Evolutionary conservation across 2,329 filamentous ascomycete species (phyloP), one percentile per base, ranked within the genome.

Genomic region (Colletotrichum destructivum): DNA sequence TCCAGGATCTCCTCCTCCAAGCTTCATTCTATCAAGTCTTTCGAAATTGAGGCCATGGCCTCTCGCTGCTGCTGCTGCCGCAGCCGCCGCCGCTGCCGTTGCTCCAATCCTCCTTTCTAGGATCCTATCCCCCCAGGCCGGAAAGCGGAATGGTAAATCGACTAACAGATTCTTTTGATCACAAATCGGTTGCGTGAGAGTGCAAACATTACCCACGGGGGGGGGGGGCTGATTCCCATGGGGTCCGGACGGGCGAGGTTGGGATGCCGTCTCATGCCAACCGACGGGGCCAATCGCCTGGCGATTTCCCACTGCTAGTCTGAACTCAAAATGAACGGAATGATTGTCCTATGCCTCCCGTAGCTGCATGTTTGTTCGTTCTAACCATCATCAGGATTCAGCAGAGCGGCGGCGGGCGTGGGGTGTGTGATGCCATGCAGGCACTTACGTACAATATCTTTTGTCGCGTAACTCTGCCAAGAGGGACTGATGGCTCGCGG

Each of bases 261-360:
- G 31, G 15, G 21, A 52, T 18, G 16, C 52, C 31, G 46, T 42
- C 44, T 52, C 31, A 23, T 15, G 8, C 16, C 60, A 8, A 46
- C 26, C 23, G 57, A 57, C 40, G 31, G 42, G 12, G 35, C 42
- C 62, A 65, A 40, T 70, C 40, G 56, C 9, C 26, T 23, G 31
- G 21, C 35, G 47, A 51, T 46, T 56, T 46, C 21, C 18, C 35
- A 11, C 64, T 57, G 51, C 38, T 62, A 68, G 68, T 42, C n/a
- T 38, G 51, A 62, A 68, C 68, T 68, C 68, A 71, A 71, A 70
- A 31, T 16, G 31, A 38, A 67, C 49, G 13, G 60, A 7, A 40
- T 40, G 26, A 9, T 8, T 52, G 12, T 18, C 21, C 8, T 52
- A 8, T 9, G 47, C 16, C 52, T 21, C 2, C 31, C 52, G 40